Conservation (phyloP, 345 rosid species). For the Gossypium australe region DNA sequence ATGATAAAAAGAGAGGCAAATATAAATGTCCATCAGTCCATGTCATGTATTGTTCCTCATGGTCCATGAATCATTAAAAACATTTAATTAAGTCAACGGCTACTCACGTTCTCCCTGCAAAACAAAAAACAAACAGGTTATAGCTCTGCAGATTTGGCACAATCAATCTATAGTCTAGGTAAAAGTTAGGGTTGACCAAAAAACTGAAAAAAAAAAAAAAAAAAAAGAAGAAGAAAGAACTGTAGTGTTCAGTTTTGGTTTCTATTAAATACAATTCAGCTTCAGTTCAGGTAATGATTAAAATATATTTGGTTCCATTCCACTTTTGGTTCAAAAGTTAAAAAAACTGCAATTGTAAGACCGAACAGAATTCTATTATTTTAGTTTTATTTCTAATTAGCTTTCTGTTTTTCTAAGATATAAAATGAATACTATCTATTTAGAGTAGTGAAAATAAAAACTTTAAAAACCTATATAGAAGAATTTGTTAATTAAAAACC, state of each 20-base stretch:
- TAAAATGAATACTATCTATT: not conserved
- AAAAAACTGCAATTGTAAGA: not conserved
- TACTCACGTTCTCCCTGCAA: slow-evolving; percentile 97
- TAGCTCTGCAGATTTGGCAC: not conserved
- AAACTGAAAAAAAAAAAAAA: not conserved
- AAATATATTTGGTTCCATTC: not conserved
- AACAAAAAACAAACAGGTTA: slow-evolving; percentile 19
- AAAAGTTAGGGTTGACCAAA: not conserved
- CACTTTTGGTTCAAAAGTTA: not conserved
- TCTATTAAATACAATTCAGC: not conserved
- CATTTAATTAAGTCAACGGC: slow-evolving; percentile 10
- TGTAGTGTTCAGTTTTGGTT: not conserved
- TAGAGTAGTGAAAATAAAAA: not conserved
- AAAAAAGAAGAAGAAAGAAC: not conserved
- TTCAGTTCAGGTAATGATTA: not conserved
- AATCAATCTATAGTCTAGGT: not conserved
- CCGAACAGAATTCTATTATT: not conserved
- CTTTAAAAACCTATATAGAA: not conserved
- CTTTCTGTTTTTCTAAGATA: not conserved
- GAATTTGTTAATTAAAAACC: not conserved
- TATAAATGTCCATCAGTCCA: slow-evolving; percentile 19
- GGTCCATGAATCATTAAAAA: slow-evolving; percentile 3
- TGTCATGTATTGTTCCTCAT: slow-evolving; percentile 6
- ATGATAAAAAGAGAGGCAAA: slow-evolving; percentile 19
- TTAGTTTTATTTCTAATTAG: not conserved